Percentiles rank a stretch among this genome's conserved stretches.
Conservation (phyloP, 2,329 filamentous ascomycete species). For the Monosporascus sp. region DNA sequence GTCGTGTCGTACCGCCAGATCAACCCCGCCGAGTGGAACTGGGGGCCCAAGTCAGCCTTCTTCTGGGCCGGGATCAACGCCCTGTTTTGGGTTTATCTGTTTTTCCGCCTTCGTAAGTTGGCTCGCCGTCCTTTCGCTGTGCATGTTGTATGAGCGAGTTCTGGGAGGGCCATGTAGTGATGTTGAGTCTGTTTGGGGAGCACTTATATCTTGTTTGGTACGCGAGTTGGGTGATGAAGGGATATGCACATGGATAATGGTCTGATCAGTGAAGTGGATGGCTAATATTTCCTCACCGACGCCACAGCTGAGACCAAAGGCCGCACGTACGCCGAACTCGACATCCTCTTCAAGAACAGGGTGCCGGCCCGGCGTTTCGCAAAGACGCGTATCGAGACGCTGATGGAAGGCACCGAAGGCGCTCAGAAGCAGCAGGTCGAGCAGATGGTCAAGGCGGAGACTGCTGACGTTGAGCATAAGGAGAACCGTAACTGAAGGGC, state of each 20-base stretch:
- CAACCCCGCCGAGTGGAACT: conserved; percentile 30
- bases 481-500: background rate
- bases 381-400: conserved; percentile 22
- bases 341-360: conserved; percentile 37
- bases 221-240: no score
- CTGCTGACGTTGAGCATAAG: background rate
- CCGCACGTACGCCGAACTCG: conserved; percentile 42
- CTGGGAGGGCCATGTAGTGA: no score
- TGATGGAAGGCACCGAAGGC: conserved; percentile 20
- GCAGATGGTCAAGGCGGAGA: background rate
- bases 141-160: no score
- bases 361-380: conserved; percentile 31
- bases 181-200: no score
- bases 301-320: conserved; percentile 28
- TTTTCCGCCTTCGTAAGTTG: conserved; percentile 36
- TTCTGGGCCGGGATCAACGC: conserved; percentile 33
- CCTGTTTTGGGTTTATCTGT: conserved; percentile 36
- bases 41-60: conserved; percentile 34
- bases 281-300: background rate
- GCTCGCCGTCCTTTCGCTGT: background rate
- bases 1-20: conserved; percentile 31
- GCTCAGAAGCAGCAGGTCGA: conserved; percentile 23
- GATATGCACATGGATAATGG: no score
- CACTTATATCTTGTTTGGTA: no score
- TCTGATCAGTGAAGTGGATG: background rate